Evolutionary conservation across 2,329 filamentous ascomycete genomes (phyloP).

Genomic region (Arthroderma uncinatum): DNA sequence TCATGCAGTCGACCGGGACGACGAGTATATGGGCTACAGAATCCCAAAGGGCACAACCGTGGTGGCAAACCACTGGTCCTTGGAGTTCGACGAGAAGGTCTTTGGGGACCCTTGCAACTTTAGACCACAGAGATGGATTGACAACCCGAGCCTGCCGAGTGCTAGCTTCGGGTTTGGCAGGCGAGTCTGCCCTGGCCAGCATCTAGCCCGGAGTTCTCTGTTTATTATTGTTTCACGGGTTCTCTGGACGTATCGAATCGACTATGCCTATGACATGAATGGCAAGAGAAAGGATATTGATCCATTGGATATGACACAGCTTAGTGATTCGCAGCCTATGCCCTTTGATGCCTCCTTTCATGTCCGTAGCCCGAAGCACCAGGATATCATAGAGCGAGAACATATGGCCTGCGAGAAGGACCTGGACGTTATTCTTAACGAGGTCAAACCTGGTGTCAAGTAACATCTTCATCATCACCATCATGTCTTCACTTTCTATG

Average conservation of each 20-base stretch:
- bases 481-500: no score
- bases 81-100: slow-evolving; percentile 30
- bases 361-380: slow-evolving; percentile 17
- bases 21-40: slow-evolving; percentile 38
- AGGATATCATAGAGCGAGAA: slow-evolving; percentile 16
- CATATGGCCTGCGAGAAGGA: slow-evolving; percentile 17
- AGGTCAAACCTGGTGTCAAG: not conserved
- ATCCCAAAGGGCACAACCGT: slow-evolving; percentile 41
- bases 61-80: slow-evolving; percentile 34
- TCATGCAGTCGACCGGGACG: slow-evolving; percentile 38
- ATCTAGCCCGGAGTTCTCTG: slow-evolving; percentile 28
- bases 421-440: not conserved
- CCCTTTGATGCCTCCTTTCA: slow-evolving; percentile 22
- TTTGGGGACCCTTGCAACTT: slow-evolving; percentile 31
- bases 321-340: slow-evolving; percentile 10
- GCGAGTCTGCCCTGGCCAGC: slow-evolving; percentile 34
- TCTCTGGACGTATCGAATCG: slow-evolving; percentile 33
- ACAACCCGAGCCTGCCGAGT: slow-evolving; percentile 40
- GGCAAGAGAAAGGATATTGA: slow-evolving; percentile 21
- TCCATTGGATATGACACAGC: slow-evolving; percentile 17
- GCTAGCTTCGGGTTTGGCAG: slow-evolving; percentile 48
- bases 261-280: slow-evolving; percentile 5
- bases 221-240: slow-evolving; percentile 48
- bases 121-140: slow-evolving; percentile 31
- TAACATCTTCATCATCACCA: no score